A percentile compares a stretch with the other conserved stretches of the same genome.
phyloP scores from a whole-genome alignment of 345 rosid species.

The Gossypium longicalyx region DNA sequence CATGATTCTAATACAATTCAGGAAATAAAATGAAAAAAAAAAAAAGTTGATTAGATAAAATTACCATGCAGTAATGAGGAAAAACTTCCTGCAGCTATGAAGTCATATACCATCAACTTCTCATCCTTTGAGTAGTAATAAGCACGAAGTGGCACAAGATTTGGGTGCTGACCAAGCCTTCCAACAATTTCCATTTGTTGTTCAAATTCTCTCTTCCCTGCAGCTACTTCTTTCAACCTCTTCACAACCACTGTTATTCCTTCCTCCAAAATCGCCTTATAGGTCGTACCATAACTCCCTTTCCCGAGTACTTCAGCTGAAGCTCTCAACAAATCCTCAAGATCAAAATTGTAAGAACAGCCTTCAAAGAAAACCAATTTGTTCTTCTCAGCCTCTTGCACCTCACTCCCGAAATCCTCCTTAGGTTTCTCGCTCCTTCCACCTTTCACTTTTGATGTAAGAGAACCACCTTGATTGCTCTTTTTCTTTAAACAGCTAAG shows the following conservation, averaged over 20 bases:
- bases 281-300: conserved; percentile 88
- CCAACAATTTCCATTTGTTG: conserved; percentile 87
- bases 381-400: conserved; percentile 94
- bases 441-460: conserved; percentile 46
- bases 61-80: conserved; percentile 10
- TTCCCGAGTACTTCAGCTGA: conserved; percentile 96
- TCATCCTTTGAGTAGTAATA: conserved; percentile 93
- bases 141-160: conserved; percentile 84
- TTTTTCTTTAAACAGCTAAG: conserved; percentile 58
- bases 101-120: conserved; percentile 84
- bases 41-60: neutral
- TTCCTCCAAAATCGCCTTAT: conserved; percentile 89
- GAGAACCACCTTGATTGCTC: conserved; percentile 28
- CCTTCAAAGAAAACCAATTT: conserved; percentile 92
- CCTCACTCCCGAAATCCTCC: conserved; percentile 91
- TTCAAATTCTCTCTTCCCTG: conserved; percentile 83
- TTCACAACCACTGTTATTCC: conserved; percentile 85
- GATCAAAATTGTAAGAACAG: conserved; percentile 69
- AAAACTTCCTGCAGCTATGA: conserved; percentile 31
- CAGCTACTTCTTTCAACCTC: conserved; percentile 73
- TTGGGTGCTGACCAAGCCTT: conserved; percentile 61
- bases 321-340: conserved; percentile 88
- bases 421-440: conserved; percentile 52
- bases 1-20: neutral
- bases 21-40: neutral